Conservation (phyloP, 1,139 yeast species). For the Diutina pseudorugosa region DNA sequence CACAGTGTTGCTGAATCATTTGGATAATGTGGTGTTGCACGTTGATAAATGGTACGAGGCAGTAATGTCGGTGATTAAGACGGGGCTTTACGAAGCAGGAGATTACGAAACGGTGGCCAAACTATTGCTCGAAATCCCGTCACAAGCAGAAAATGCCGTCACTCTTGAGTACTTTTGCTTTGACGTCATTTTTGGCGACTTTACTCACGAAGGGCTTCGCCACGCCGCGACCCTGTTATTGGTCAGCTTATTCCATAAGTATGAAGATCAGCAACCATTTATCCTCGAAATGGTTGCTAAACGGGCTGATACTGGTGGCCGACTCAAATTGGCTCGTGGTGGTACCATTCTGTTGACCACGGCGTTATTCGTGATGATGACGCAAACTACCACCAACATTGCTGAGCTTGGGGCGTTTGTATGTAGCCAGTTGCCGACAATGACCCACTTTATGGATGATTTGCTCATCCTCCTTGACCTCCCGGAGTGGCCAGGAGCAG, state of each 20-base stretch:
- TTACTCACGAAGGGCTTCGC: neutral
- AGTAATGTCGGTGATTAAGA: neutral
- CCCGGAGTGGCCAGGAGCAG: constrained; percentile 4
- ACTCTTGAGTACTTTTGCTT: constrained; percentile 1
- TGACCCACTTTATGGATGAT: neutral
- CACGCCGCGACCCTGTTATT: neutral
- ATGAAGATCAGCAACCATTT: neutral
- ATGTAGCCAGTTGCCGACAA: neutral
- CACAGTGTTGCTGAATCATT: neutral
- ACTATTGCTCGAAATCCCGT: neutral
- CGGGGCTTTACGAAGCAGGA: neutral
- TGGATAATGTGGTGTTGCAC: neutral
- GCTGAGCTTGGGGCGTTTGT: neutral
- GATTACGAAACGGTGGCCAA: neutral
- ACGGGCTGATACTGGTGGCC: neutral
- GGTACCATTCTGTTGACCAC: neutral
- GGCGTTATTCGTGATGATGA: neutral
- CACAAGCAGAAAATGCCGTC: neutral
- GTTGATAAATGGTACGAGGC: neutral
- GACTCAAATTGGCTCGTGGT: neutral
- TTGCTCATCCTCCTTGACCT: neutral
- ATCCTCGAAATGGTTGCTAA: constrained; percentile 1
- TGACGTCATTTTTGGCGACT: neutral
- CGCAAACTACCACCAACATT: neutral
- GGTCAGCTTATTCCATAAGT: neutral